Evolutionary conservation across 176 grass and related monocot genomes (phyloP), one percentile per base, ranked within the genome.

Genomic region (Bothriochloa decipiens): DNA sequence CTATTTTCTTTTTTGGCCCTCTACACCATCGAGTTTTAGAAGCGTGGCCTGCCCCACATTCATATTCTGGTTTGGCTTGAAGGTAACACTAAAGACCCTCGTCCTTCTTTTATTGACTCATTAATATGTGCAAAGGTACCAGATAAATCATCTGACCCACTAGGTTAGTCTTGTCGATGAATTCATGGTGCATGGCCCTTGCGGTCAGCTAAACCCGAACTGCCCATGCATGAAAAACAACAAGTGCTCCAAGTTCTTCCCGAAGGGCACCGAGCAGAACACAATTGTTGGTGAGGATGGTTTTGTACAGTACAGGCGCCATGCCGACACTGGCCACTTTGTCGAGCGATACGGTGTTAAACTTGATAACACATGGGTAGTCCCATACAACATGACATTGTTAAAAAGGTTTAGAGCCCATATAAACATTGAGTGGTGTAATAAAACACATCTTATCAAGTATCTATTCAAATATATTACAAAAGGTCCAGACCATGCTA

Each of bases 391-490:
- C 1, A 18, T 64, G 8, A 4, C n/a, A 11, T 64, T 78, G 7
- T 14, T 78, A 20, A 78, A 78, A 22, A 12, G 2, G 7, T 40
- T 60, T 76, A 60, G 29, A 2, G 52, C 74, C 0, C 52, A 76
- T 15, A 76, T 76, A 76, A 76, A 58, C 3, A 52, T 60, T 6
- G 74, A 60, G 1, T 60, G 74, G 50, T 39, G 50, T 6, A 76
- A 76, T 11, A 71, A 58, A 36, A 76, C 18, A 22, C 50, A 76
- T 29, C 26, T 84, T 7, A 60, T 63, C 9, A 75, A 83, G 11
- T 75, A 83, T 4, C 45, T 83, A 7, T 70, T 83, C 7, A 83
- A 83, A 20, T 83, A 83, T 3, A 83, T 75, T 5, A 72, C 53
- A 2, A 83, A 83, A 27, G 81, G 70, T 0, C 47, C 6, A 36